Percentiles rank a stretch among this genome's conserved stretches.
phyloP scores from a whole-genome alignment of 352 stramenopile species.

The Globisporangium acanthophoron region DNA sequence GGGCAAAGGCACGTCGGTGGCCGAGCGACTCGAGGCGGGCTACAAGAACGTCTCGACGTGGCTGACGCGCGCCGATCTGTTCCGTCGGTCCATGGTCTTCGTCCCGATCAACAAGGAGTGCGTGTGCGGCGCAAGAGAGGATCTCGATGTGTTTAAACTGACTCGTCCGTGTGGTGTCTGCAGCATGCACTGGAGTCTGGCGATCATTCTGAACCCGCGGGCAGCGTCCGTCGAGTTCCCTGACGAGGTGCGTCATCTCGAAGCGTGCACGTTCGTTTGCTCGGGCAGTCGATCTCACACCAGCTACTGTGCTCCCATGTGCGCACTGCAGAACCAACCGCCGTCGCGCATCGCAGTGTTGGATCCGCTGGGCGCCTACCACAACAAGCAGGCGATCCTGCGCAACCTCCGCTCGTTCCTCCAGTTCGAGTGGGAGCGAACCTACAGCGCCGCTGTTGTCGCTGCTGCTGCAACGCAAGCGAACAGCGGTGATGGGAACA shows the following conservation, averaged over 20 bases:
- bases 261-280: background rate
- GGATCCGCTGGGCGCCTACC: conserved; percentile 68
- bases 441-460: conserved; percentile 1
- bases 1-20: conserved; percentile 26
- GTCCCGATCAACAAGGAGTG: conserved; percentile 87
- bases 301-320: background rate
- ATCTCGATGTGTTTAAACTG: background rate
- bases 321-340: conserved; percentile 19
- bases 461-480: background rate
- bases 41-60: conserved; percentile 81
- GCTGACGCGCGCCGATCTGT: conserved; percentile 57
- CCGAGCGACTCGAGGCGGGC: conserved; percentile 40
- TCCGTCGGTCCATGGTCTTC: conserved; percentile 74
- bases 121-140: conserved; percentile 6
- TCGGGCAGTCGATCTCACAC: background rate
- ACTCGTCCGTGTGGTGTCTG: background rate
- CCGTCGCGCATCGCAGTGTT: conserved; percentile 58
- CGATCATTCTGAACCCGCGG: conserved; percentile 66
- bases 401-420: conserved; percentile 61
- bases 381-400: conserved; percentile 49
- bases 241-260: conserved; percentile 20
- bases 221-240: conserved; percentile 25
- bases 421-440: conserved; percentile 45
- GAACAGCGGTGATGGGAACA: background rate
- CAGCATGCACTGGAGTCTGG: conserved; percentile 82